Conservation (phyloP, 2,329 filamentous ascomycete species). For the Ambrosiella cleistominuta region DNA sequence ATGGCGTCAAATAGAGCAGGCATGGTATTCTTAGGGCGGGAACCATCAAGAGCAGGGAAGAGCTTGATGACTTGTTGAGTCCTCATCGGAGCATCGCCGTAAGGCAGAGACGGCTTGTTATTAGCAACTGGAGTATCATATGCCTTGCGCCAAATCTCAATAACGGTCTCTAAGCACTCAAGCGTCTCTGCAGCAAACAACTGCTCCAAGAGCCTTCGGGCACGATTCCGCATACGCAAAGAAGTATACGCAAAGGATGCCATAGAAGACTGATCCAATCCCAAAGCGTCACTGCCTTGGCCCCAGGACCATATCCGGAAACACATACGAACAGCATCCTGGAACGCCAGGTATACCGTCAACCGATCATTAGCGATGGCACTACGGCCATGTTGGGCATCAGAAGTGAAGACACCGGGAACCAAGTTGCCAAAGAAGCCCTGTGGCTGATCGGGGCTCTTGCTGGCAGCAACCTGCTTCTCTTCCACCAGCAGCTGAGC, state of each 20-base stretch:
- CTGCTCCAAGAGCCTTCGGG: constrained; percentile 75
- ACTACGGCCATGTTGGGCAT: constrained; percentile 58
- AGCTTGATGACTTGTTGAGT: constrained; percentile 59
- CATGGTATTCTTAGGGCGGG: constrained; percentile 76
- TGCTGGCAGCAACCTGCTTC: constrained; percentile 45
- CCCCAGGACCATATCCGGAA: constrained; percentile 95
- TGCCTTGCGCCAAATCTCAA: constrained; percentile 59
- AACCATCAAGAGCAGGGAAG: constrained; percentile 78
- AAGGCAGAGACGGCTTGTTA: constrained; percentile 27
- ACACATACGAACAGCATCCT: constrained; percentile 84
- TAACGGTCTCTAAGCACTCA: constrained; percentile 81
- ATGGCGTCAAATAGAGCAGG: constrained; percentile 92
- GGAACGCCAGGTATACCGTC: constrained; percentile 88
- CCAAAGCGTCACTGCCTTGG: constrained; percentile 38
- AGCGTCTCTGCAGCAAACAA: constrained; percentile 82
- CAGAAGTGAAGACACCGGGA: constrained; percentile 71
- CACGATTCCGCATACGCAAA: constrained; percentile 74
- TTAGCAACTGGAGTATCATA: background rate
- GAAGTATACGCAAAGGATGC: constrained; percentile 87
- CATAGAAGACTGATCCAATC: constrained; percentile 47
- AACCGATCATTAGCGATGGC: constrained; percentile 83
- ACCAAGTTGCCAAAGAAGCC: constrained; percentile 92
- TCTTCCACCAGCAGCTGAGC: constrained; percentile 66
- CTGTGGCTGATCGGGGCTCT: constrained; percentile 67
- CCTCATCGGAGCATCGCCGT: background rate